Conservation (phyloP, 1,284 basidiomycete genomes). For the Xerocomus nothofagi region DNA sequence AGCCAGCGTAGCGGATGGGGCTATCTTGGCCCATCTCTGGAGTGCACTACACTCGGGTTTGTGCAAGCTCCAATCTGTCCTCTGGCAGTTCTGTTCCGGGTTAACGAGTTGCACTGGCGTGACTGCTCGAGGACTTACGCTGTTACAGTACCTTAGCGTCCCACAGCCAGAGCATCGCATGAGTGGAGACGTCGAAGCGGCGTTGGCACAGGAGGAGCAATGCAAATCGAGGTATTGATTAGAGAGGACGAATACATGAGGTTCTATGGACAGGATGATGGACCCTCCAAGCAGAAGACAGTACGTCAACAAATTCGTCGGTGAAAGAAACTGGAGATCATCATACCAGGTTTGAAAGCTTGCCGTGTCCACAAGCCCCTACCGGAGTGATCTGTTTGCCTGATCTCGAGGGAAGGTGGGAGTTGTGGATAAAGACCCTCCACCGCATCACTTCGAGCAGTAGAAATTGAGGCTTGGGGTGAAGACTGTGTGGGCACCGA, state of each 20-base stretch:
- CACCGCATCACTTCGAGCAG: slow-evolving; percentile 1
- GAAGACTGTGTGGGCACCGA: slow-evolving; percentile 16
- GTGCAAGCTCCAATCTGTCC: slow-evolving; percentile 73
- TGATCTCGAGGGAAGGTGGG: slow-evolving; percentile 36
- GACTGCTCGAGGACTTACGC: slow-evolving; percentile 41
- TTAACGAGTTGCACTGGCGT: not conserved
- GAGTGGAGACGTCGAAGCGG: slow-evolving; percentile 38
- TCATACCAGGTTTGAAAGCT: slow-evolving; percentile 41
- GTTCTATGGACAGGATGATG: slow-evolving; percentile 53
- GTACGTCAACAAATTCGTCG: slow-evolving; percentile 1
- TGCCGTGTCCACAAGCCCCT: slow-evolving; percentile 43
- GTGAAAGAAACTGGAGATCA: not conserved
- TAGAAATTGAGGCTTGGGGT: slow-evolving; percentile 16
- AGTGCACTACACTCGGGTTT: slow-evolving; percentile 77
- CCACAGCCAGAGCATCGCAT: slow-evolving; percentile 75
- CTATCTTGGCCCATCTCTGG: slow-evolving; percentile 51
- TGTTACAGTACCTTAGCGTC: slow-evolving; percentile 69
- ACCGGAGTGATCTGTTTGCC: slow-evolving; percentile 32
- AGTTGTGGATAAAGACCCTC: slow-evolving; percentile 25
- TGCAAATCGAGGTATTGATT: slow-evolving; percentile 56
- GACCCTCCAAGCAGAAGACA: slow-evolving; percentile 47
- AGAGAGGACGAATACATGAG: slow-evolving; percentile 68
- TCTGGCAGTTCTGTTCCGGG: slow-evolving; percentile 66
- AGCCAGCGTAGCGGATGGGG: slow-evolving; percentile 46
- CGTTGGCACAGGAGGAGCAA: slow-evolving; percentile 69